Conservation (phyloP, 352 stramenopile species). For the Pythium grandisporangium region DNA sequence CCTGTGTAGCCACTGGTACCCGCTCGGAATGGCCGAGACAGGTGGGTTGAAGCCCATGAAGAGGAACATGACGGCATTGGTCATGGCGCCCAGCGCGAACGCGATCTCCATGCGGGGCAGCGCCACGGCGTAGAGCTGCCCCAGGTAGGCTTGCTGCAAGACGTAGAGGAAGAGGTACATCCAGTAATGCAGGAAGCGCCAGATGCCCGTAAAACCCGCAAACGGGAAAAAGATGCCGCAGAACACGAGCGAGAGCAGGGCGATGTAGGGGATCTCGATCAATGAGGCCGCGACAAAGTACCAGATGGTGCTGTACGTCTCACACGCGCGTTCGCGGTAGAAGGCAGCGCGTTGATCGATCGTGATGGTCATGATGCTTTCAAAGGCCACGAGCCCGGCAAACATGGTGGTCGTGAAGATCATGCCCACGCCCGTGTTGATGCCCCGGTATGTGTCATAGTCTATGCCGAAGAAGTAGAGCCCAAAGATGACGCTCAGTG, state of each 20-base stretch:
- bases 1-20: constrained; percentile 9
- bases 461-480: constrained; percentile 24
- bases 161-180: constrained; percentile 38
- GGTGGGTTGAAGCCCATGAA: constrained; percentile 14
- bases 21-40: constrained; percentile 5
- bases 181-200: constrained; percentile 31
- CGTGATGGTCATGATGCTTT: constrained; percentile 46
- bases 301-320: constrained; percentile 48
- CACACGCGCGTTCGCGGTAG: constrained; percentile 60
- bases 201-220: constrained; percentile 6
- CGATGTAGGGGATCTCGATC: constrained; percentile 34
- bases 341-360: constrained; percentile 63
- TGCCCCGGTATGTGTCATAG: constrained; percentile 7
- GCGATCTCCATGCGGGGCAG: constrained; percentile 16
- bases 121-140: constrained; percentile 39
- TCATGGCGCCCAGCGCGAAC: constrained; percentile 4
- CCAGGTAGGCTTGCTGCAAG: constrained; percentile 29
- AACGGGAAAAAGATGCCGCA: constrained; percentile 45
- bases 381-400: constrained; percentile 40
- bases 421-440: constrained; percentile 27
- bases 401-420: constrained; percentile 64
- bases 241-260: constrained; percentile 12
- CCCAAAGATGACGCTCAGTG: constrained; percentile 50
- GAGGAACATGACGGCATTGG: constrained; percentile 15
- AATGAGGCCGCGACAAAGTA: constrained; percentile 23